Evolutionary conservation across 176 grass and related monocot genomes (phyloP).

Genomic region (Carex parvula): DNA sequence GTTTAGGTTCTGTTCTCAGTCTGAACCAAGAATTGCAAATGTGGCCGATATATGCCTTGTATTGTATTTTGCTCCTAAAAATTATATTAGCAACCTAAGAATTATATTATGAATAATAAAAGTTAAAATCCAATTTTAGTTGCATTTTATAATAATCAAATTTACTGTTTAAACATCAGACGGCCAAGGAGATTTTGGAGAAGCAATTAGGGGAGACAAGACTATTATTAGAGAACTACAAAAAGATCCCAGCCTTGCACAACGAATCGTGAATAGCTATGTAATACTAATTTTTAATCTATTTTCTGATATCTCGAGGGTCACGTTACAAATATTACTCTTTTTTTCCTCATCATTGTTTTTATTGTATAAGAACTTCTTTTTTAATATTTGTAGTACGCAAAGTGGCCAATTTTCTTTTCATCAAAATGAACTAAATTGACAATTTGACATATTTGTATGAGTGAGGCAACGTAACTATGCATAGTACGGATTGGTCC

Average conservation of each 20-base stretch:
- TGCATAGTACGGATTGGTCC: no score
- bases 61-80: not conserved
- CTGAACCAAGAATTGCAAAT: not conserved
- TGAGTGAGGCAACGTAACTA: no score
- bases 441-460: no score
- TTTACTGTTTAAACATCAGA: slow-evolving; percentile 29
- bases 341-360: slow-evolving; percentile 1
- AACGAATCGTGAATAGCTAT: slow-evolving; percentile 77
- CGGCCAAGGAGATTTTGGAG: slow-evolving; percentile 49
- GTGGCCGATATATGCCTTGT: not conserved
- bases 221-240: no score
- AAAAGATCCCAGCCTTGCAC: slow-evolving; percentile 18
- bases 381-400: no score
- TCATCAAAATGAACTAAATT: no score
- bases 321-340: not conserved
- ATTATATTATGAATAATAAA: not conserved
- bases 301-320: not conserved
- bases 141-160: not conserved
- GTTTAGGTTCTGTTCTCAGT: not conserved
- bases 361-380: no score
- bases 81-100: not conserved
- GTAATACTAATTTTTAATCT: slow-evolving; percentile 19
- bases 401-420: no score
- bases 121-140: not conserved
- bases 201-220: no score